Evolutionary conservation across 2,329 filamentous ascomycete species (phyloP).

Genomic region (Pseudogymnoascus sp.): DNA sequence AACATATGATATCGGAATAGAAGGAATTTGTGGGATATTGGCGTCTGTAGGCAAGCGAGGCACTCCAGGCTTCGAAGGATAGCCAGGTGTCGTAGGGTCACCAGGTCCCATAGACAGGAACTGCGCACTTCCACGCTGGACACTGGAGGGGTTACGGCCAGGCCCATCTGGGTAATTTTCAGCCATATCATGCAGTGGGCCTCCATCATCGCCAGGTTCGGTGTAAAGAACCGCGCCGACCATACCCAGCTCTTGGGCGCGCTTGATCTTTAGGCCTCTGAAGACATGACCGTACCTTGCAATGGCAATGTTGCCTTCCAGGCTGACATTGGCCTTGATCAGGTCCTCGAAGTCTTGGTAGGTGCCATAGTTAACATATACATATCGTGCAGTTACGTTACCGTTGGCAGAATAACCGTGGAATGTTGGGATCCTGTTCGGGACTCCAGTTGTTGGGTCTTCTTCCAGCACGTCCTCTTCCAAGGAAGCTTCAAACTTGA

Average conservation of each 20-base stretch:
- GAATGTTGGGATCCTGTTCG: conserved; percentile 76
- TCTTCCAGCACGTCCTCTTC: conserved; percentile 79
- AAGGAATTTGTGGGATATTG: conserved; percentile 77
- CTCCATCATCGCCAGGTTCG: conserved; percentile 86
- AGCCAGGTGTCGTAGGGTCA: conserved; percentile 87
- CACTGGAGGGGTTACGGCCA: conserved; percentile 77
- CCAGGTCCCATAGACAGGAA: conserved; percentile 65
- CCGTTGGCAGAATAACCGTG: conserved; percentile 91
- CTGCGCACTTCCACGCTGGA: conserved; percentile 81
- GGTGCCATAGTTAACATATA: conserved; percentile 88
- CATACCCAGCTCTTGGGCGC: conserved; percentile 85
- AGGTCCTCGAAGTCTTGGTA: conserved; percentile 81
- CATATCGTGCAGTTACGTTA: conserved; percentile 80
- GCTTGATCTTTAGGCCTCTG: conserved; percentile 84
- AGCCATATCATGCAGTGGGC: conserved; percentile 37
- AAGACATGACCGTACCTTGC: conserved; percentile 81
- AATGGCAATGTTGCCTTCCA: conserved; percentile 80
- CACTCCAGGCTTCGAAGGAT: conserved; percentile 83
- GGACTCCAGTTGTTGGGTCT: conserved; percentile 67
- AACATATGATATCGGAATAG: conserved; percentile 78
- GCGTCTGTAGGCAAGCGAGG: conserved; percentile 64
- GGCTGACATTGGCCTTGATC: conserved; percentile 60
- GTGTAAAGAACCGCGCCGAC: conserved; percentile 77
- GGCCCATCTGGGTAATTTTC: conserved; percentile 77
- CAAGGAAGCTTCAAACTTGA: conserved; percentile 71